A percentile compares a stretch with the other conserved stretches of the same genome.
phyloP scores from a whole-genome alignment of 2,329 filamentous ascomycete genomes.

The Rasamsonia emersonii region DNA sequence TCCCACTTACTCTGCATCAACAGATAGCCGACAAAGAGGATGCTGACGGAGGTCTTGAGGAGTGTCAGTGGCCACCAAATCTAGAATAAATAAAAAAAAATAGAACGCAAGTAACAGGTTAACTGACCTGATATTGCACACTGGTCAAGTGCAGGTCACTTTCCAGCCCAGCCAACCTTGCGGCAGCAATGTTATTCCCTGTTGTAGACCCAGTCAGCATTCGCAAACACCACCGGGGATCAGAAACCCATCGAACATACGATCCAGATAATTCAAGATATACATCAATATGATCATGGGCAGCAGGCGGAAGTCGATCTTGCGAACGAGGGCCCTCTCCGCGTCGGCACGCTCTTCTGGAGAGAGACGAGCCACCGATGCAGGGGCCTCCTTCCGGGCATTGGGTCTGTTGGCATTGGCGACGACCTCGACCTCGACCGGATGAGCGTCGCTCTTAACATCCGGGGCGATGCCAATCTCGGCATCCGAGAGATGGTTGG shows the following conservation, averaged over 20 bases:
- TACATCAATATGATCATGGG: not conserved
- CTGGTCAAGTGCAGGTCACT: constrained; percentile 3
- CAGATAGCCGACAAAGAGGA: constrained; percentile 7
- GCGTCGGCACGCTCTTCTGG: constrained; percentile 43
- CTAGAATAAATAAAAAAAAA: no score
- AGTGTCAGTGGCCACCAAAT: no score
- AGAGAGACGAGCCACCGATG: constrained; percentile 35
- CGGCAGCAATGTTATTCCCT: constrained; percentile 2
- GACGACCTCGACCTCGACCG: constrained; percentile 17
- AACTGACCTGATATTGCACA: no score
- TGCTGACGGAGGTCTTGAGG: constrained; percentile 3
- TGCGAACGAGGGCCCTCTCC: constrained; percentile 38
- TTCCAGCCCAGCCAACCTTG: constrained; percentile 3
- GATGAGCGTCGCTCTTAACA: constrained; percentile 12
- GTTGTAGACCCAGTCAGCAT: no score
- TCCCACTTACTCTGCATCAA: no score
- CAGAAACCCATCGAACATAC: no score
- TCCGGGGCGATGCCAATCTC: constrained; percentile 11
- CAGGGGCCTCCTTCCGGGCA: constrained; percentile 20
- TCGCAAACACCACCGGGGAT: no score
- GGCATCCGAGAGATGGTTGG: constrained; percentile 11
- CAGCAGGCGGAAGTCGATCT: constrained; percentile 2
- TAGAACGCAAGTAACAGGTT: no score
- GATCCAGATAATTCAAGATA: constrained; percentile 6
- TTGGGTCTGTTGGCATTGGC: constrained; percentile 19